Conservation (phyloP, 495 filamentous ascomycete species). For the Pseudoneurospora amorphoporcata region DNA sequence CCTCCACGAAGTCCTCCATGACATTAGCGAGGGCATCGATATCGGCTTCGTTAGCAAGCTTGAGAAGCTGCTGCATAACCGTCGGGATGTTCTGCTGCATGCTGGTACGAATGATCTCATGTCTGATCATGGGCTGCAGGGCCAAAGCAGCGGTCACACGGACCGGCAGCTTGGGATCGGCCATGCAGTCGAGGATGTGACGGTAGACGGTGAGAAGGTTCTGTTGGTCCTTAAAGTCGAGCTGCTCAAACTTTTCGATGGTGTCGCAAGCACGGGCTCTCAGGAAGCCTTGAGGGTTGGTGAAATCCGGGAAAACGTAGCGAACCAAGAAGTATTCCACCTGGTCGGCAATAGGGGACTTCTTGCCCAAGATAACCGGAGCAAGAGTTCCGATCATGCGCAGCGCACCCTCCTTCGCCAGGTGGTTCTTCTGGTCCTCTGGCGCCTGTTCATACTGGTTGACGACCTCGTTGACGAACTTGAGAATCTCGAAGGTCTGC, state of each 20-base stretch:
- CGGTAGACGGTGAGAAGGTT: constrained; percentile 93
- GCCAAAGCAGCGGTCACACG: constrained; percentile 91
- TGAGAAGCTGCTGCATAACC: constrained; percentile 97
- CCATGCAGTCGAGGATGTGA: constrained; percentile 95
- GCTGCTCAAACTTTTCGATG: constrained; percentile 91
- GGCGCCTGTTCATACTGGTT: constrained; percentile 74
- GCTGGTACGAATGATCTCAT: constrained; percentile 81
- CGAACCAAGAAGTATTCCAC: constrained; percentile 99
- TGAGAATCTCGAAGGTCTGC: constrained; percentile 86
- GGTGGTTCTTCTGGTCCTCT: constrained; percentile 77
- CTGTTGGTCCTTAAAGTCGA: constrained; percentile 90
- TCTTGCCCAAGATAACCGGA: constrained; percentile 90
- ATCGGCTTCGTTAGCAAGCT: constrained; percentile 90
- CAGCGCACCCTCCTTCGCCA: constrained; percentile 92
- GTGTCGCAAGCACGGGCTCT: constrained; percentile 93
- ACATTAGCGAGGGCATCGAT: constrained; percentile 93
- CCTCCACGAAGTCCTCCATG: constrained; percentile 99
- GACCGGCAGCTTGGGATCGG: constrained; percentile 81
- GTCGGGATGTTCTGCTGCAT: constrained; percentile 99
- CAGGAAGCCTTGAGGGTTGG: constrained; percentile 84
- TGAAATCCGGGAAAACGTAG: constrained; percentile 96
- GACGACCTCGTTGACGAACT: constrained; percentile 87
- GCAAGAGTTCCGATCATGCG: constrained; percentile 95
- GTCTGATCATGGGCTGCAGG: constrained; percentile 87
- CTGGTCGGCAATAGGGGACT: constrained; percentile 93